These are phyloP conservation scores for Sporisorium graminicola DNA, from an alignment of 1,284 basidiomycete species.

Conservation along the genomic window DNA sequence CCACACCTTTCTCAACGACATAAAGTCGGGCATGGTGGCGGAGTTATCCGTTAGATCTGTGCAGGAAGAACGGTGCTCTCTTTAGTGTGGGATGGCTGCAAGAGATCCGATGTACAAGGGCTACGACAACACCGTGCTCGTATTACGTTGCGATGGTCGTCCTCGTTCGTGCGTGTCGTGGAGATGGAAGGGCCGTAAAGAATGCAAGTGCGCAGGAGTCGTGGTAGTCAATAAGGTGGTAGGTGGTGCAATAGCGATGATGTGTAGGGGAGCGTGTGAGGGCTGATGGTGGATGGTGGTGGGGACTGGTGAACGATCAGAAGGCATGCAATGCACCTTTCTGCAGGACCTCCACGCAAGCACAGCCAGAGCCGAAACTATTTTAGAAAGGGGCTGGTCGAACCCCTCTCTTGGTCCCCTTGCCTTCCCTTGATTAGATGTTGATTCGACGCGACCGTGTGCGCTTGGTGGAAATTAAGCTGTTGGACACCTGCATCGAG, in stretches of 20 bases:
- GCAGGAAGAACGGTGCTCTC: too few species aligned
- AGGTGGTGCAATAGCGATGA: background rate
- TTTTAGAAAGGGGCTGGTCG: background rate
- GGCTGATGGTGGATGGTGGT: constrained; percentile 1
- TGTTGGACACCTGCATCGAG: too few species aligned
- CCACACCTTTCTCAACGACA: constrained; percentile 52
- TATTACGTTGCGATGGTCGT: background rate
- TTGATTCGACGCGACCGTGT: background rate
- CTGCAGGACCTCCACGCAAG: constrained; percentile 24
- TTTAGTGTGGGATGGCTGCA: background rate
- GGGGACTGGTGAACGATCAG: constrained; percentile 15
- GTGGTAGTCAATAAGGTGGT: background rate
- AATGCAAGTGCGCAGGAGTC: background rate
- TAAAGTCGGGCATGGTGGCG: constrained; percentile 48
- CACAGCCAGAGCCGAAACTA: constrained; percentile 8
- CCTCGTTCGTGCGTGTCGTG: background rate
- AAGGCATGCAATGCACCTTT: constrained; percentile 12
- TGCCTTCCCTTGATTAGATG: background rate
- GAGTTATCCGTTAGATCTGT: too few species aligned
- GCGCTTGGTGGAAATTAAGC: background rate
- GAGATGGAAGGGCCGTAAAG: background rate
- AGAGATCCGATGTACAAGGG: too few species aligned
- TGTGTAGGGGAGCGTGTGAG: background rate
- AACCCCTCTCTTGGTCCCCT: background rate
- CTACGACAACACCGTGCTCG: too few species aligned